These are phyloP conservation scores for Polygonum maritimum DNA, from an alignment of 148 eudicot species.

Conservation along the genomic window DNA sequence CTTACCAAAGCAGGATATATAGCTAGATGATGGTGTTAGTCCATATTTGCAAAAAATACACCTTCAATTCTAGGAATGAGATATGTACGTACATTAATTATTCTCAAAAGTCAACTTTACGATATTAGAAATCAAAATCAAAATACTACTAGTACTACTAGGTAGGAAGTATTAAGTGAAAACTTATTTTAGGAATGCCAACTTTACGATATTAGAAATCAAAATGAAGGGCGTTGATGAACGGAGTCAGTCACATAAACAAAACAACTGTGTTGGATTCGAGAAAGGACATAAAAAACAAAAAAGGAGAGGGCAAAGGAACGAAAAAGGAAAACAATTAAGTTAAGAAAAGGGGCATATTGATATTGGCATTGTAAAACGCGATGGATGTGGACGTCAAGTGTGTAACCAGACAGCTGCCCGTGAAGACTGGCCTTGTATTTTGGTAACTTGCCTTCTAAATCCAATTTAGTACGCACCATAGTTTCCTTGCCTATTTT, in stretches of 20 bases:
- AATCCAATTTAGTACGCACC: background rate
- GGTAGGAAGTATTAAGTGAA: too few species aligned
- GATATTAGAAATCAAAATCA: background rate
- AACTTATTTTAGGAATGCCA: conserved; percentile 9
- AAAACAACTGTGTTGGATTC: background rate
- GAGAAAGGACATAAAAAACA: conserved; percentile 1
- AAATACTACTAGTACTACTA: too few species aligned
- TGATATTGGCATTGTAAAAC: background rate
- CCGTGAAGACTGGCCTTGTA: background rate
- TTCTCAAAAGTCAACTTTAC: conserved; percentile 14
- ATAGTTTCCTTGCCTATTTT: conserved; percentile 2
- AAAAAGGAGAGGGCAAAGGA: background rate
- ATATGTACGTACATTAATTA: too few species aligned
- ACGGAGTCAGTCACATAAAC: conserved; percentile 10
- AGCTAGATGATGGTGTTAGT: too few species aligned
- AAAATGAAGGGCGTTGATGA: conserved; percentile 21
- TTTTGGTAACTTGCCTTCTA: background rate
- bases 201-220: conserved; percentile 10
- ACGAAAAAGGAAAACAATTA: background rate
- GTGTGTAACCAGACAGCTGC: background rate
- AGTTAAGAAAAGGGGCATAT: too few species aligned
- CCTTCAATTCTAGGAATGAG: too few species aligned
- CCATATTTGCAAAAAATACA: too few species aligned
- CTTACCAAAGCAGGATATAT: too few species aligned
- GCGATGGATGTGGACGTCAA: background rate